Evolutionary conservation across 768 basidiomycete species (phyloP), one percentile per base, ranked within the genome.

Genomic region (Leccinum longicurvipes): DNA sequence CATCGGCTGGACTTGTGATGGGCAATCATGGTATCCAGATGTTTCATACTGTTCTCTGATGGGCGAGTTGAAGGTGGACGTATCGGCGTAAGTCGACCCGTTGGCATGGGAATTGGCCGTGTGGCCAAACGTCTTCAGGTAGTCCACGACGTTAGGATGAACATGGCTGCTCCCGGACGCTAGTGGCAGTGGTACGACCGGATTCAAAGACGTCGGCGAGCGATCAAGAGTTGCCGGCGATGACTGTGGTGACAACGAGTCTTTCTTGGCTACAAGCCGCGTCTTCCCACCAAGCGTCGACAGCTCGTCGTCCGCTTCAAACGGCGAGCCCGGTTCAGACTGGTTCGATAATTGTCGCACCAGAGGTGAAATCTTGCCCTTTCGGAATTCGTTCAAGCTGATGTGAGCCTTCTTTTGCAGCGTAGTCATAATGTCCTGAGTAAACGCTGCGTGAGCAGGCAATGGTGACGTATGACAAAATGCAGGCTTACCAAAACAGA

Each of bases 141-240:
- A 91, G 57, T 86, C 84, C 51, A 84, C 74, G 3, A 90, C 79
- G n/a, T 70, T 82, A 8, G 83, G 83, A 58, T 88, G 81, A 19
- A 86, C 75, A 24, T 79, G 74, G 51, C 77, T 78, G 48, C 75
- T 68, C 14, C 77, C 76, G 4, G 80, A 74, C 19, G 80, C 77
- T 39, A 90, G 66, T 3, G 87, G 86, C 6, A 90, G 73, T 17
- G 89, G 88, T 9, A 90, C 84, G 24, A 89, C 78, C 2, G 88
- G 88, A 61, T 88, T 85, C 47, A 77, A 79, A 10, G 87, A 83
- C n/a, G 75, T 81, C 8, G 89, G 89, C 8, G 88, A 90, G 41
- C 83, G 79, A 23, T 88, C 83, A 47, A 82, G 58, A 49, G 73
- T 55, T 54, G 61, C 51, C 62, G 74, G 64, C 2, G 67, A 62